Base-by-base conservation (phyloP, 352 stramenopile species). In the Halophytophthora polymorphica region DNA sequence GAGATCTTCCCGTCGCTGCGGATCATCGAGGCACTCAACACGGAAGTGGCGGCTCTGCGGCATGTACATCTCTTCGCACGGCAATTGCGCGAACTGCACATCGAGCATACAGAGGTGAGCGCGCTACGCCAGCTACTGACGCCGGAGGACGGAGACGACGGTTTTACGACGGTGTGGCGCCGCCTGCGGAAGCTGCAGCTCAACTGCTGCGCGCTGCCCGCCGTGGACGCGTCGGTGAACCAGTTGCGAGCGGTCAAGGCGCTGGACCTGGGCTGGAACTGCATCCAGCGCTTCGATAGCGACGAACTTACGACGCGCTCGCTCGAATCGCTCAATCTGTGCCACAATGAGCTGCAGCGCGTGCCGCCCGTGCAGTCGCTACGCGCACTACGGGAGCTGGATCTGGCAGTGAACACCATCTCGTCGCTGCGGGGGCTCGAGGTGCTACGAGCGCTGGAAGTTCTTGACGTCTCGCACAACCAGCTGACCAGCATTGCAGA, bases 1-100 rank as follows among this genome's bases (percentile, higher is more conserved):
- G 79, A 91, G 18, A 90, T 95, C 40, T 93, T 95, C 33, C 78
- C 85, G n/a, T 87, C 77, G 4, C 53, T 95, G 19, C 66, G 60
- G 14, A 48, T 78, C 6, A 58, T 95, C 3, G 85, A 93, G 50
- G 69, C 77, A 2, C 66, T 86, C 2, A 70, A 85, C 37, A 81
- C 65, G 6, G 61, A 84, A 8, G 40, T 64, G 3, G 41, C 40
- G 11, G 57, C 54, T 31, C 56, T 95, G 14, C 54, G 59, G 1
- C 69, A 87, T 44, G 64, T 91, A 10, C 73, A 88, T 40, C 88
- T 67, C 50, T 93, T 93, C 62, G 67, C 77, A 3, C 51, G 60
- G 0, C 84, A 94, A 40, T 44, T 94, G 19, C 60, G 69, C 5
- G 61, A 79, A n/a, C 53, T 92, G 15, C 78, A 84, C 40, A 66